Evolutionary conservation across 208 protist species (phyloP).

Genomic region (Trypanosoma mega): DNA sequence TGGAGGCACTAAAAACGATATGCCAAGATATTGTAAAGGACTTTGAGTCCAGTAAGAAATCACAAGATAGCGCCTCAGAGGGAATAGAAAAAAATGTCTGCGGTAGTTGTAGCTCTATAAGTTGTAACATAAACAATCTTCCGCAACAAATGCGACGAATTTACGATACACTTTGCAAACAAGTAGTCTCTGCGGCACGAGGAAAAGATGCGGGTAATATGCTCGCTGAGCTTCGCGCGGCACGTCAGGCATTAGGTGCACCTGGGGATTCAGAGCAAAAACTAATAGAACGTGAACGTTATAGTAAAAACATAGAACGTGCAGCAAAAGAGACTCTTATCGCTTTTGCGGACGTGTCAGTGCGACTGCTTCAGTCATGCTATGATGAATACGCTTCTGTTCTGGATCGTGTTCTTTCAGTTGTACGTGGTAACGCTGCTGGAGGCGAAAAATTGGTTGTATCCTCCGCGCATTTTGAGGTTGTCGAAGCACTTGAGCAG

Average conservation of each 20-base stretch:
- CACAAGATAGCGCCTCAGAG: too few species aligned
- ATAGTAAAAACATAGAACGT: slow-evolving; percentile 41
- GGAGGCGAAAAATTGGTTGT: slow-evolving; percentile 36
- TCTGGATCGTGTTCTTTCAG: slow-evolving; percentile 41
- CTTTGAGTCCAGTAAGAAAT: background rate
- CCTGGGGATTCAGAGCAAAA: slow-evolving; percentile 32
- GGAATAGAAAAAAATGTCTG: too few species aligned
- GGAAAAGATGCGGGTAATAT: slow-evolving; percentile 9
- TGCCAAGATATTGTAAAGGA: slow-evolving; percentile 9
- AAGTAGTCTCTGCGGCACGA: background rate
- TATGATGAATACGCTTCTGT: slow-evolving; percentile 56
- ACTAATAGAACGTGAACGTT: slow-evolving; percentile 34
- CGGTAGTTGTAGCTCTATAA: too few species aligned
- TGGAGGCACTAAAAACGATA: background rate
- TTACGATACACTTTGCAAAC: slow-evolving; percentile 1
- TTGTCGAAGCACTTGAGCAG: slow-evolving; percentile 49
- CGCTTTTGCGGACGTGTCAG: slow-evolving; percentile 32
- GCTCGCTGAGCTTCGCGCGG: slow-evolving; percentile 22
- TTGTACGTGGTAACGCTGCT: slow-evolving; percentile 33
- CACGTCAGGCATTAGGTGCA: slow-evolving; percentile 17
- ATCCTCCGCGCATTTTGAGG: slow-evolving; percentile 50
- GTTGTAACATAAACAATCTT: too few species aligned
- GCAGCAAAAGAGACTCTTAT: slow-evolving; percentile 27
- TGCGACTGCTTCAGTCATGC: slow-evolving; percentile 32
- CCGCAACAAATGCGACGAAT: slow-evolving; percentile 11